Conservation (phyloP, 768 basidiomycete species). For the Infundibulicybe gibba region DNA sequence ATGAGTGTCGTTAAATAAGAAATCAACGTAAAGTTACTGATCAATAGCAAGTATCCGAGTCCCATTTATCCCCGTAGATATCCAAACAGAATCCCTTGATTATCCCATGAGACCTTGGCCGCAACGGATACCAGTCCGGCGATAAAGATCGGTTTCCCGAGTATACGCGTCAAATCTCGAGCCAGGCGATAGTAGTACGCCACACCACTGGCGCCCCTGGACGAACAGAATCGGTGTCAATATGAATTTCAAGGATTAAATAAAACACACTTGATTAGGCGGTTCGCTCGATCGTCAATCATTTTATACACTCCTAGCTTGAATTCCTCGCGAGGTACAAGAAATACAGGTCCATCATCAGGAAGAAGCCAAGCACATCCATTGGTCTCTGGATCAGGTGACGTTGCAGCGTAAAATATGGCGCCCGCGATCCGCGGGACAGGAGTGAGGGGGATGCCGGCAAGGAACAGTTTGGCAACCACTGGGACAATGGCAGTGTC, state of each 20-base stretch:
- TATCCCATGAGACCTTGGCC: conserved; percentile 25
- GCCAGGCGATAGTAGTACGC: conserved; percentile 21
- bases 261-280: conserved; percentile 21
- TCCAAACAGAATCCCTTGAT: conserved; percentile 15
- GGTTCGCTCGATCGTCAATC: conserved; percentile 40
- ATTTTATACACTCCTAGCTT: conserved; percentile 49
- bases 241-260: not conserved
- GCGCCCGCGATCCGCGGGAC: conserved; percentile 46
- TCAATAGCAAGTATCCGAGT: not conserved
- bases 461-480: conserved; percentile 35
- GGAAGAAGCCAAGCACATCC: conserved; percentile 44
- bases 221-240: not conserved
- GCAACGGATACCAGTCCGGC: conserved; percentile 14
- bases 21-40: too few relatives aligned
- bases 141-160: conserved; percentile 20
- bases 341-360: conserved; percentile 48
- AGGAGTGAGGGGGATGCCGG: conserved; percentile 46
- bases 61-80: conserved; percentile 7
- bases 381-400: conserved; percentile 38
- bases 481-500: conserved; percentile 45
- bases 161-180: conserved; percentile 23
- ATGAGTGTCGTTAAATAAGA: too few relatives aligned
- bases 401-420: conserved; percentile 48
- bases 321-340: conserved; percentile 42
- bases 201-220: conserved; percentile 20